Evolutionary conservation across 352 stramenopile species (phyloP).

Genomic region (Phytopythium chamaehyphon): DNA sequence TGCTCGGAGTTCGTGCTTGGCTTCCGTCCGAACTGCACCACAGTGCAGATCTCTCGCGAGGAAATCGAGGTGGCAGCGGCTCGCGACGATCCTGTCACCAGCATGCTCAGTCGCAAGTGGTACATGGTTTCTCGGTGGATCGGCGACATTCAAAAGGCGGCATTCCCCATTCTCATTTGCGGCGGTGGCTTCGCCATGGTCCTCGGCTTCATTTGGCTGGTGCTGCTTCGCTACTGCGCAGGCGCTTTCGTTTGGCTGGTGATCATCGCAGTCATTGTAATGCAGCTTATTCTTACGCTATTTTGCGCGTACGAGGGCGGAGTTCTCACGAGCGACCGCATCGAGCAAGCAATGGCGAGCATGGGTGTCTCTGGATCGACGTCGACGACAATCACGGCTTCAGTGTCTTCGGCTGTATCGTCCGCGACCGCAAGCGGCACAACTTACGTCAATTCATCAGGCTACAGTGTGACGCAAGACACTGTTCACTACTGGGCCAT

Average conservation of each 20-base stretch:
- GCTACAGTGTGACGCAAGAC: slow-evolving; percentile 37
- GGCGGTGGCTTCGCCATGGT: slow-evolving; percentile 61
- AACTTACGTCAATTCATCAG: slow-evolving; percentile 49
- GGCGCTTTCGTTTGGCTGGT: slow-evolving; percentile 80
- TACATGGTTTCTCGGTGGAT: slow-evolving; percentile 72
- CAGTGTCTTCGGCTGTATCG: slow-evolving; percentile 23
- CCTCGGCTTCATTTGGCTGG: slow-evolving; percentile 69
- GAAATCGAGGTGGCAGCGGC: slow-evolving; percentile 40
- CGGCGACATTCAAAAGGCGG: slow-evolving; percentile 74
- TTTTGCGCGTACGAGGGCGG: slow-evolving; percentile 76
- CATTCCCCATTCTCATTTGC: slow-evolving; percentile 72
- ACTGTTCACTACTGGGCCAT: slow-evolving; percentile 71
- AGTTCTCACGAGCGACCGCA: slow-evolving; percentile 43
- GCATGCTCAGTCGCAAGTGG: slow-evolving; percentile 61
- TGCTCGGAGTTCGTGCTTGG: slow-evolving; percentile 42
- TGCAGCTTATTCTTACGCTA: slow-evolving; percentile 67
- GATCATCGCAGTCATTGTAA: slow-evolving; percentile 55
- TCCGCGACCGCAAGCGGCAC: slow-evolving; percentile 23
- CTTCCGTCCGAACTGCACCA: slow-evolving; percentile 43
- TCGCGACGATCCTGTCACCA: slow-evolving; percentile 43
- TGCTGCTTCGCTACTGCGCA: slow-evolving; percentile 72
- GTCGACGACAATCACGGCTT: slow-evolving; percentile 19
- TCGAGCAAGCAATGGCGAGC: slow-evolving; percentile 42
- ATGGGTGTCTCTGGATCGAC: slow-evolving; percentile 44
- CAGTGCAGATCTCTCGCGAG: slow-evolving; percentile 36